Evolutionary conservation across 352 stramenopile genomes (phyloP), one percentile per base, ranked within the genome.

Genomic region (Globisporangium ultimum): DNA sequence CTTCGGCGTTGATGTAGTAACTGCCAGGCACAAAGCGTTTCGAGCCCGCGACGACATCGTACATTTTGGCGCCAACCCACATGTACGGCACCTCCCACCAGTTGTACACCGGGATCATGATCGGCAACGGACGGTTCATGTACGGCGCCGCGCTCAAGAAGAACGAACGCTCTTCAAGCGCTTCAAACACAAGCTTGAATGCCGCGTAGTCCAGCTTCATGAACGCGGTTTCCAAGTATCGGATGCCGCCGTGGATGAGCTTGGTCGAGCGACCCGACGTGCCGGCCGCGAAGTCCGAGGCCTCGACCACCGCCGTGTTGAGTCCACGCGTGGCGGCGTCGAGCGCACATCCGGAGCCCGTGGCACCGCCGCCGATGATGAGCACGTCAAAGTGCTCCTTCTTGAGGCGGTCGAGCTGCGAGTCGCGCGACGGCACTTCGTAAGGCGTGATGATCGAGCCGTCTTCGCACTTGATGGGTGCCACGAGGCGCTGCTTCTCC

Each of bases 31-130:
- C 93, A 57, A 86, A 91, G 41, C 88, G 83, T 61, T 95, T 89
- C n/a, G 60, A 76, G 49, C 89, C 88, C 3, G 94, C 94, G 42
- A 98, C 83, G 14, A 97, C 55, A 59, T 98, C 94, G 67, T 98
- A 98, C 32, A 91, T 76, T 72, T 97, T 97, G 56, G 91, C 82
- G 18, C 94, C 94, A 5, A 81, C 84, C 88, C 84, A 98, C 78
- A 98, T 97, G 80, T 98, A 98, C 12, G 92, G 93, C 54, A 98
- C 78, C 66, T 98, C 87, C 90, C 89, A 98, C 92, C 91, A 98
- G 59, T 78, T 97, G 75, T 98, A 97, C 63, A 97, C 93, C 47
- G 94, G 93, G 64, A 98, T 98, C 90, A 98, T 98, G 77, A 98
- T 98, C 13, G 93, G 93, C 65, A 98, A 64, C 48, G 93, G 85